Evolutionary conservation across 768 basidiomycete genomes (phyloP).

Genomic region (Coprinopsis strossmayeri): DNA sequence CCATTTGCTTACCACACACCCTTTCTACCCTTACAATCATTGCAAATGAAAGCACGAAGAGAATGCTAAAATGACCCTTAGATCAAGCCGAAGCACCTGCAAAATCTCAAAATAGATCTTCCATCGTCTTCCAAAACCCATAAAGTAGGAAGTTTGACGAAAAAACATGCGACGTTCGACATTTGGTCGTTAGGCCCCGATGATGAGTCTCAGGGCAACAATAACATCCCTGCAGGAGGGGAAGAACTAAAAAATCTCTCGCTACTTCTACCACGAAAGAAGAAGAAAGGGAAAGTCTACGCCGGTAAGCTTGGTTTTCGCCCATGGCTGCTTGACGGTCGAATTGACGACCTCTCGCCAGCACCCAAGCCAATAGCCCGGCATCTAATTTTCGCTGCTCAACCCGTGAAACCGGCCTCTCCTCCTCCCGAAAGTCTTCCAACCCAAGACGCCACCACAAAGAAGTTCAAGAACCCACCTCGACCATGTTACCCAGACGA

Average conservation of each 20-base stretch:
- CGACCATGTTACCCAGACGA: slow-evolving; percentile 54
- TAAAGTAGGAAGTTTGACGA: slow-evolving; percentile 42
- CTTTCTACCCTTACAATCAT: background rate
- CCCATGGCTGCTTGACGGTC: background rate
- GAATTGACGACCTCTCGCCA: slow-evolving; percentile 18
- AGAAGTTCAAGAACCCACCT: slow-evolving; percentile 42
- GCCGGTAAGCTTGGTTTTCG: slow-evolving; percentile 33
- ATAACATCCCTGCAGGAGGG: slow-evolving; percentile 32
- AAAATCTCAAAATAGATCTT: slow-evolving; percentile 41
- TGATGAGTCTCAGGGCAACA: slow-evolving; percentile 17
- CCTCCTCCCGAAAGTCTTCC: slow-evolving; percentile 19
- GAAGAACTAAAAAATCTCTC: slow-evolving; percentile 59
- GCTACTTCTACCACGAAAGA: slow-evolving; percentile 59
- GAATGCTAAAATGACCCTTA: slow-evolving; percentile 21
- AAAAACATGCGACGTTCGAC: slow-evolving; percentile 53
- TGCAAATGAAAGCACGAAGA: too few relatives aligned
- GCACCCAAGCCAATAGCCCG: slow-evolving; percentile 55
- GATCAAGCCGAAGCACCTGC: slow-evolving; percentile 63
- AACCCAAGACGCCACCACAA: slow-evolving; percentile 10
- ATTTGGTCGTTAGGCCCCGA: slow-evolving; percentile 56
- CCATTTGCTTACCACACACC: too few relatives aligned
- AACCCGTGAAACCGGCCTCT: slow-evolving; percentile 31
- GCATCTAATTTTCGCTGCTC: slow-evolving; percentile 53
- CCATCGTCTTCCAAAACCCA: slow-evolving; percentile 27
- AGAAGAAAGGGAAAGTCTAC: slow-evolving; percentile 53